Base-by-base conservation (phyloP, 768 basidiomycete species). In the Ephemerocybe angulata region DNA sequence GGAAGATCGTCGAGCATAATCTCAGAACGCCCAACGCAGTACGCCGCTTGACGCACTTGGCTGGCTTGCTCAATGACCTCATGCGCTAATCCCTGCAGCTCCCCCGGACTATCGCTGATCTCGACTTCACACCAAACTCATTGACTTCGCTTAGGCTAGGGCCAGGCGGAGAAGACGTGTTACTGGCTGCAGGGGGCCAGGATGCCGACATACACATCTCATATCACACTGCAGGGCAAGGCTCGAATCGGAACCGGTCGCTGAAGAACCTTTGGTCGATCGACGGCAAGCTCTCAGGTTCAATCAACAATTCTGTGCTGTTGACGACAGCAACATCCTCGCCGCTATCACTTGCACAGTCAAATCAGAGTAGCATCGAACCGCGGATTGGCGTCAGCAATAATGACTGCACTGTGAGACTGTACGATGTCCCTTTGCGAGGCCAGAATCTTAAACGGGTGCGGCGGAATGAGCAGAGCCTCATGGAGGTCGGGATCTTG, bases 271-370 rank as follows among this genome's bases (percentile, higher is more conserved):
- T 76, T 3, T 89, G 87, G 86, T 77, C 82, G 48, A 79, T 75
- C 61, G 80, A 81, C 38, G 73, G 71, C 55, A 69, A 66, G n/a
- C 70, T 88, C 17, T 63, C 70, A 1, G 86, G 84, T 5, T 87
- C 87, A 7, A 93, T 93, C 67, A 92, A 93, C 69, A 93, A 93
- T 67, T 88, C 88, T 5, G 83, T 93, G 22, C 73, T 92, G 53
- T 82, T 85, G 50, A 84, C 84, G 2, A 50, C 17, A 29, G 48
- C 48, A 10, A 44, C 42, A 21, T 44, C 42, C 17, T 25, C 42
- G 4, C 72, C 73, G 2, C 70, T 88, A 56, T 83, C 76, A 60
- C 70, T 87, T 31, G 79, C 83, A 10, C 74, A 76, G 30, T 82
- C 86, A 21, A 71, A 82, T 56, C 75, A 86, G 65, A 85, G 81